phyloP scores from a whole-genome alignment of 2,329 filamentous ascomycete species.

The Pleoardoris graminearum region DNA sequence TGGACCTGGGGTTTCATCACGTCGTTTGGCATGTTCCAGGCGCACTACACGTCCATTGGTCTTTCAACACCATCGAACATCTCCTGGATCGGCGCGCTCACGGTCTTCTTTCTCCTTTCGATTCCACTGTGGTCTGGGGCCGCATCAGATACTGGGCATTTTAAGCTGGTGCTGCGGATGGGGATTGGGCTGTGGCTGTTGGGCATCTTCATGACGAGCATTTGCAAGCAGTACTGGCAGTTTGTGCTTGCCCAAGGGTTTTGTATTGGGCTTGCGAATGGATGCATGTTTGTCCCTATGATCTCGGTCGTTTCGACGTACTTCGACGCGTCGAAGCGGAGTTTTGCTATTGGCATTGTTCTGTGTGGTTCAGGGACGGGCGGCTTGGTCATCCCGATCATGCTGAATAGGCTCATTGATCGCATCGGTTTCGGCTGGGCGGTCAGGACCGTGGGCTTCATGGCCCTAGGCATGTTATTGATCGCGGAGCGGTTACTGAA shows the following conservation, averaged over 20 bases:
- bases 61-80: slow-evolving; percentile 25
- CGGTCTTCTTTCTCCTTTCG: slow-evolving; percentile 35
- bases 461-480: slow-evolving; percentile 58
- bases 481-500: slow-evolving; percentile 26
- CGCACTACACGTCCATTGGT: slow-evolving; percentile 30
- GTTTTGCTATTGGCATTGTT: slow-evolving; percentile 51
- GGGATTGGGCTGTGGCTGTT: slow-evolving; percentile 30
- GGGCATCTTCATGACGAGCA: slow-evolving; percentile 24
- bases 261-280: slow-evolving; percentile 44
- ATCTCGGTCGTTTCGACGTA: slow-evolving; percentile 54
- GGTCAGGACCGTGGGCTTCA: slow-evolving; percentile 48
- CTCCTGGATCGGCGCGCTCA: slow-evolving; percentile 43
- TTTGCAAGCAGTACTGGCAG: slow-evolving; percentile 24
- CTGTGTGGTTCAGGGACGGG: slow-evolving; percentile 48
- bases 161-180: slow-evolving; percentile 27
- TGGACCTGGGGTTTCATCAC: slow-evolving; percentile 45
- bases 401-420: slow-evolving; percentile 59
- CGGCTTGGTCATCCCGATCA: slow-evolving; percentile 53
- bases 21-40: slow-evolving; percentile 38
- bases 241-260: slow-evolving; percentile 41
- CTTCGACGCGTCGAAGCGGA: slow-evolving; percentile 38
- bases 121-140: slow-evolving; percentile 32
- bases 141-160: slow-evolving; percentile 35
- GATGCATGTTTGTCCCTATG: slow-evolving; percentile 58
- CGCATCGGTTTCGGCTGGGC: slow-evolving; percentile 64